A percentile compares a stretch with the other conserved stretches of the same genome.
Conservation (phyloP, 768 basidiomycete species). For the Amanita inopinata region DNA sequence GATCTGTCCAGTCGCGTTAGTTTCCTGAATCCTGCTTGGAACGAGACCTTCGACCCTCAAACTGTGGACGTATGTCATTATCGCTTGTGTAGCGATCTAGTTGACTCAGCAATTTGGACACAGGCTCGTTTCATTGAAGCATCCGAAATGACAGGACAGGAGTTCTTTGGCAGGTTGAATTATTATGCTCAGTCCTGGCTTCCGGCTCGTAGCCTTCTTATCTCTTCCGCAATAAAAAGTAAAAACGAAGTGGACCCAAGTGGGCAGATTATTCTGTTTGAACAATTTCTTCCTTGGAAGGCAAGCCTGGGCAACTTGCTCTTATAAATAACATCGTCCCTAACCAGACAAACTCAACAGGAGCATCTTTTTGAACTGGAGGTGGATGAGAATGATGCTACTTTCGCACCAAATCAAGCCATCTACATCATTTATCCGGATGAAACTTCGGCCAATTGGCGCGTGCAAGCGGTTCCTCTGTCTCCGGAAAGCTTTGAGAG, state of each 20-base stretch:
- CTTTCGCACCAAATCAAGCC: conserved; percentile 37
- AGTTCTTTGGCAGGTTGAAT: conserved; percentile 71
- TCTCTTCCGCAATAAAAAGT: conserved; percentile 41
- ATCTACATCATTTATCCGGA: conserved; percentile 90
- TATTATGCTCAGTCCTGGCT: conserved; percentile 89
- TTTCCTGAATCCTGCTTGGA: conserved; percentile 88
- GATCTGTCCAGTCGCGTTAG: conserved; percentile 81
- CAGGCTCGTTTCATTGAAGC: conserved; percentile 73
- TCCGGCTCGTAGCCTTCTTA: conserved; percentile 77
- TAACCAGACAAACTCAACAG: conserved; percentile 12
- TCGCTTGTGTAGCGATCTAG: neutral
- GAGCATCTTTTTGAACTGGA: conserved; percentile 92
- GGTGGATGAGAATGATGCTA: conserved; percentile 35
- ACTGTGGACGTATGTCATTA: conserved; percentile 56
- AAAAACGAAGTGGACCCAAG: conserved; percentile 53
- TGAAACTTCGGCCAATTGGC: conserved; percentile 67
- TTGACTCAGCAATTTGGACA: conserved; percentile 2
- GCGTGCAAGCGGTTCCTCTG: conserved; percentile 85
- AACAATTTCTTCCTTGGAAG: conserved; percentile 84
- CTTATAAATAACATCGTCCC: neutral
- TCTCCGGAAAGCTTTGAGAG: conserved; percentile 80
- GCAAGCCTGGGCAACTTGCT: conserved; percentile 26
- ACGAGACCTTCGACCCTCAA: conserved; percentile 59
- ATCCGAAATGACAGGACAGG: conserved; percentile 72
- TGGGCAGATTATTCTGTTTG: conserved; percentile 74